Evolutionary conservation across 495 filamentous ascomycete species (phyloP), one percentile per base, ranked within the genome.

Genomic region (Hyaloscypha hepaticicola): DNA sequence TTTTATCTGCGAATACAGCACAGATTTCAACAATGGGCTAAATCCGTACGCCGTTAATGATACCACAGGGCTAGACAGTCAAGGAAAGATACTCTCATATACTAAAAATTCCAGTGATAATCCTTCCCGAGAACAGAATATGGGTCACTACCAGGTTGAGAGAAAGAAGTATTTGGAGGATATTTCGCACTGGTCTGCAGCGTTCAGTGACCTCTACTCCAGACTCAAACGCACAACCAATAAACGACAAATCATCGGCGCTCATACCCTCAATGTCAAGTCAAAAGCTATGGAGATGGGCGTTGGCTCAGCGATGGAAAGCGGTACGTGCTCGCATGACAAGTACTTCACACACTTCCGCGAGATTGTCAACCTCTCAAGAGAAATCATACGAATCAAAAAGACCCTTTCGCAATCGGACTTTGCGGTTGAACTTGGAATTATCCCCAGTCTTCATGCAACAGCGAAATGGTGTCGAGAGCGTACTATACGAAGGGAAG

Each of bases 351-450:
- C 25, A 5, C 26, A 29, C 29, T 57, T 57, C 27, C 55, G 28
- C 4, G 55, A 57, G 55, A 57, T 57, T 11, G 26, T 57, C n/a
- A 29, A 25, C 0, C 25, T 59, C 25, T 24, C 56, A 9, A n/a
- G 19, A 22, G 31, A 59, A 34, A 59, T 59, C 33, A 6, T 53
- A 28, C 50, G 50, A 53, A 25, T 53, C 3, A 25, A 28, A 11
- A 53, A 53, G 16, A 59, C 31, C 2, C 21, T 59, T 29, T 45
- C 31, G n/a, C 28, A 59, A 9, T 25, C 59, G 7, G 48, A 49
- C 25, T 49, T 48, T 28, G 25, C 16, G 8, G 50, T 50, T 51
- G 59, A 61, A 19, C 26, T 61, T 2, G 48, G 49, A 19, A 61
- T 60, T 31, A 19, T 50, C 3, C 58, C 58, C 8, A 29, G 19